These are phyloP conservation scores for Huntiella omanensis DNA, from an alignment of 2,329 filamentous ascomycete genomes.

Conservation along the genomic window DNA sequence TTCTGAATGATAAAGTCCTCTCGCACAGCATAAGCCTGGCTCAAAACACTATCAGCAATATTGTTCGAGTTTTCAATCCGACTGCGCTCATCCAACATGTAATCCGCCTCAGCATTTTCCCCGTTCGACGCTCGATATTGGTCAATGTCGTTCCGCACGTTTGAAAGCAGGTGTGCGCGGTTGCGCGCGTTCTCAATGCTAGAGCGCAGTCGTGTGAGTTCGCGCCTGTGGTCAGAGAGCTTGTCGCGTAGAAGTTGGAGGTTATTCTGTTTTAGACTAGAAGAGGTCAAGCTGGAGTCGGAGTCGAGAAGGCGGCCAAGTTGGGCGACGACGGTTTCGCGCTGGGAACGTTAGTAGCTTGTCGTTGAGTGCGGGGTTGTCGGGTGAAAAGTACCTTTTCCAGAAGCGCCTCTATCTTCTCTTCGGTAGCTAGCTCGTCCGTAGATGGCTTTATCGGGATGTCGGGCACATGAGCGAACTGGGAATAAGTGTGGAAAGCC, in stretches of 20 bases:
- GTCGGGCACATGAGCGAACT: constrained; percentile 64
- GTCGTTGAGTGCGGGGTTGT: constrained; percentile 11
- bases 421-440: constrained; percentile 64
- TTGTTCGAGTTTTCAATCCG: constrained; percentile 78
- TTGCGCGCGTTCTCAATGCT: constrained; percentile 63
- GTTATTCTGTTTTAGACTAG: constrained; percentile 93
- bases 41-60: constrained; percentile 76
- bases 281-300: constrained; percentile 69
- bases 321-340: constrained; percentile 63
- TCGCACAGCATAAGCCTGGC: constrained; percentile 91
- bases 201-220: constrained; percentile 56
- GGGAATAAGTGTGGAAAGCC: constrained; percentile 70
- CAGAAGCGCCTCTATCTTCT: constrained; percentile 66
- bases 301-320: constrained; percentile 82
- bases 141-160: constrained; percentile 81
- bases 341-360: constrained; percentile 28
- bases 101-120: constrained; percentile 72
- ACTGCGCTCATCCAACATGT: constrained; percentile 82
- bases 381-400: constrained; percentile 40
- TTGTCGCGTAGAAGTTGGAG: constrained; percentile 81
- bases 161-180: constrained; percentile 74
- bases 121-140: constrained; percentile 71
- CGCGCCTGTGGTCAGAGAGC: constrained; percentile 67
- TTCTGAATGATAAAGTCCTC: constrained; percentile 76
- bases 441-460: constrained; percentile 69